Evolutionary conservation across 2,329 filamentous ascomycete genomes (phyloP).

Genomic region (Clonostachys rhizophaga): DNA sequence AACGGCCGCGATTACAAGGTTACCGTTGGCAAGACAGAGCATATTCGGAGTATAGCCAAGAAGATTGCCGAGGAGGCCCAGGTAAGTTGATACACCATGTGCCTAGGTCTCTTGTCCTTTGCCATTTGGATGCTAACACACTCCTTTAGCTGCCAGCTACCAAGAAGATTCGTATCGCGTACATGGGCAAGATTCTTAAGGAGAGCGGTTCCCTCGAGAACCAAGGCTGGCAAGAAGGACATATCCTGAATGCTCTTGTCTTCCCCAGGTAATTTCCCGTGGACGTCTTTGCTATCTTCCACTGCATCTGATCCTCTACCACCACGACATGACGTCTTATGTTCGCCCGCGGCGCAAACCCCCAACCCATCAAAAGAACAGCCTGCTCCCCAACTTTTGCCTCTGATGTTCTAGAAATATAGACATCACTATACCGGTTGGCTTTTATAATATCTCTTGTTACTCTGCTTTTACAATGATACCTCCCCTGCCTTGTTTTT

Average conservation of each 20-base stretch:
- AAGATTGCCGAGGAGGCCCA: conserved; percentile 59
- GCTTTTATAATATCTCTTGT: no score
- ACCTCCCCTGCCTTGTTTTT: no score
- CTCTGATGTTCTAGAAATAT: no score
- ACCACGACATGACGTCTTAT: no score
- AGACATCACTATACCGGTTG: no score
- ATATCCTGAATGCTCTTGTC: conserved; percentile 75
- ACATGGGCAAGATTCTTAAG: conserved; percentile 75
- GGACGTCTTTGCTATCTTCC: no score
- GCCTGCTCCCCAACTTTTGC: no score
- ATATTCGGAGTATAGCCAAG: conserved; percentile 57
- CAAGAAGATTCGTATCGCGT: conserved; percentile 66
- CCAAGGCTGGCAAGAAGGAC: conserved; percentile 71
- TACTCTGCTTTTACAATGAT: no score
- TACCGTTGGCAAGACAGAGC: conserved; percentile 52
- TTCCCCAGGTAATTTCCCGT: conserved; percentile 20
- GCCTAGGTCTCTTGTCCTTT: background rate
- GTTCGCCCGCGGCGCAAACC: no score
- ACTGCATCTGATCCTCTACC: no score
- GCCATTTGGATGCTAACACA: background rate
- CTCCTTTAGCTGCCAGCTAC: conserved; percentile 45
- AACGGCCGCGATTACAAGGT: conserved; percentile 60
- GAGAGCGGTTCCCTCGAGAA: conserved; percentile 59
- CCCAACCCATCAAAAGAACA: no score
- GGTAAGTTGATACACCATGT: conserved; percentile 37